phyloP scores from a whole-genome alignment of 2,329 filamentous ascomycete species.

The Venturia effusa region DNA sequence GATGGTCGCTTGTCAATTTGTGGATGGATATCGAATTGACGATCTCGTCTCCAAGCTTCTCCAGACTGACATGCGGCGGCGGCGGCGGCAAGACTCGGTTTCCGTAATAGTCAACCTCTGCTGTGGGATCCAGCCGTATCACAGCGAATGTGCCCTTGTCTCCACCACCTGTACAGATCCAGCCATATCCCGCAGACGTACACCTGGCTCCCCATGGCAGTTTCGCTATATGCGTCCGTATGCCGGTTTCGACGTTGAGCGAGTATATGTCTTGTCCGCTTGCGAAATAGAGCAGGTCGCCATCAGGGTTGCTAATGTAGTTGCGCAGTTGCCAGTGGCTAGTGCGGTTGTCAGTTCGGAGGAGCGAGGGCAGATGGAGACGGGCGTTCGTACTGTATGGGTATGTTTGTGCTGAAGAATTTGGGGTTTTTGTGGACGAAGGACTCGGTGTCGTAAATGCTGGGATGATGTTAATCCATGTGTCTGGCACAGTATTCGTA shows the following conservation, averaged over 20 bases:
- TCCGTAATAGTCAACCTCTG: slow-evolving; percentile 18
- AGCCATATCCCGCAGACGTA: slow-evolving; percentile 74
- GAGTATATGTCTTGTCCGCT: slow-evolving; percentile 52
- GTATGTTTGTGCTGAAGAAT: slow-evolving; percentile 38
- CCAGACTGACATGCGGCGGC: slow-evolving; percentile 18
- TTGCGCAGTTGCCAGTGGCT: slow-evolving; percentile 87
- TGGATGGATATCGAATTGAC: slow-evolving; percentile 14
- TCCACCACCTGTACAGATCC: slow-evolving; percentile 78
- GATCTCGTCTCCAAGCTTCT: slow-evolving; percentile 12
- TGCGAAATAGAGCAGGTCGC: slow-evolving; percentile 75
- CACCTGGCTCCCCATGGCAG: slow-evolving; percentile 62
- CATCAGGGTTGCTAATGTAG: slow-evolving; percentile 70
- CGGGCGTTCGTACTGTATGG: slow-evolving; percentile 30
- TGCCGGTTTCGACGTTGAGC: slow-evolving; percentile 54
- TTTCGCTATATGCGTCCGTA: slow-evolving; percentile 65
- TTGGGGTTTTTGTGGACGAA: slow-evolving; percentile 33
- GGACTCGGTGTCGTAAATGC: slow-evolving; percentile 35
- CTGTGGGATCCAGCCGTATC: slow-evolving; percentile 48
- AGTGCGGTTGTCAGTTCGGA: slow-evolving; percentile 7
- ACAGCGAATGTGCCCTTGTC: slow-evolving; percentile 80
- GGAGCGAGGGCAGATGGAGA: neutral
- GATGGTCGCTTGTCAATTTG: slow-evolving; percentile 28
- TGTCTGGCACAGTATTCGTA: neutral
- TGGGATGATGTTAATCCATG: slow-evolving; percentile 14
- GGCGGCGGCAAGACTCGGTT: slow-evolving; percentile 13